Evolutionary conservation across 805 yeast species (phyloP), one percentile per base, ranked within the genome.

Genomic region (Metschnikowia koreensis): DNA sequence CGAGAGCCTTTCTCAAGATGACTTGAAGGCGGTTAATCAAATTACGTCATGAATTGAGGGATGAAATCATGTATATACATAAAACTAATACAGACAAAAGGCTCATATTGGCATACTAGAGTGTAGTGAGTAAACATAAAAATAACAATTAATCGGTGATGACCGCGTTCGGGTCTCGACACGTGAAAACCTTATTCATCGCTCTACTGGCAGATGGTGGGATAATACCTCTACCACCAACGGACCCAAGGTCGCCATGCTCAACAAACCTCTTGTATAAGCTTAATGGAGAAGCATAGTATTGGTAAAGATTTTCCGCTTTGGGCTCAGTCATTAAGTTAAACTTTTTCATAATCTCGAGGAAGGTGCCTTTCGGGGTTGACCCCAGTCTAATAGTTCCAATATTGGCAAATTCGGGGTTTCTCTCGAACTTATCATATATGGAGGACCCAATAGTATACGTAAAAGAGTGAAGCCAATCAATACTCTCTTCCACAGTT

Each of bases 381-480:
- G 70, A 66, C 0, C 87, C 87, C 6, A 87, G 81, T 60, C 73
- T 77, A 10, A 84, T 75, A 1, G 65, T 69, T 5, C 84, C 84
- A 8, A 86, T 65, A 56, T 81, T 82, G 0, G 86, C 76, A 49
- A 82, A 73, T 38, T 78, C 79, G 51, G 74, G 71, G 61, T 82
- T 79, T 55, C 89, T 66, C 53, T 81, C 77, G 37, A 67, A 66
- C 22, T 80, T 80, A 60, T 85, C 90, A 64, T 81, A 81, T 31
- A 82, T 60, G 11, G 81, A 70, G 15, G 52, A 28, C 6, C 60
- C 63, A 7, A 86, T 73, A 0, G 89, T 74, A 57, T 82, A 79
- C 0, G 87, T 70, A 55, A 84, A 75, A 13, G 84, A 77, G 43
- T 73, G 77, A 13, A 85, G 60, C 83, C 89, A 83, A 4, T 68